These are phyloP conservation scores for Hemileccinum impolitum DNA, from an alignment of 768 basidiomycete species.

Conservation along the genomic window DNA sequence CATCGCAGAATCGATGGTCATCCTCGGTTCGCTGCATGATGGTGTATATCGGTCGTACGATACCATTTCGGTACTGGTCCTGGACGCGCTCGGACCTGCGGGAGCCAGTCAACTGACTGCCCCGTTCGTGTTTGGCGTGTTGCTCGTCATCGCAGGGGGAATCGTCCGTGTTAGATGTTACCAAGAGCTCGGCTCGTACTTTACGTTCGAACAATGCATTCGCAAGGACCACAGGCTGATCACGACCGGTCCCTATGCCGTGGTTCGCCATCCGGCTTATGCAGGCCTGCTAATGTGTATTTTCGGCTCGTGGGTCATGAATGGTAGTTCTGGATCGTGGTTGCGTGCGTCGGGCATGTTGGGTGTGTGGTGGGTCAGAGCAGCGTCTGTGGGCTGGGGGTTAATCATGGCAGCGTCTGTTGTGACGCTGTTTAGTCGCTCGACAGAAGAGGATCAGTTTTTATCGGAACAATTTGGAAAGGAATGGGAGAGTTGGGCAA, in stretches of 20 bases:
- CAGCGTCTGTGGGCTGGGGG: background rate
- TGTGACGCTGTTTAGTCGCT: conserved; percentile 11
- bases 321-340: conserved; percentile 2
- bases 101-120: conserved; percentile 1
- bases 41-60: background rate
- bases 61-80: background rate
- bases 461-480: conserved; percentile 15
- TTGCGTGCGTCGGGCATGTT: conserved; percentile 3
- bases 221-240: conserved; percentile 21
- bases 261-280: conserved; percentile 32
- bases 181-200: conserved; percentile 17
- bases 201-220: conserved; percentile 19
- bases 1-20: background rate
- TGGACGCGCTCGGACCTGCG: conserved; percentile 9
- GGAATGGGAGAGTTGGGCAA: conserved; percentile 22
- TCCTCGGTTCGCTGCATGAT: background rate
- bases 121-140: conserved; percentile 7
- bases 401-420: background rate
- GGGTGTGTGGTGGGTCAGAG: background rate
- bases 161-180: conserved; percentile 7
- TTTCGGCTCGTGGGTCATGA: background rate
- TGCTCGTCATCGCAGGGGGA: conserved; percentile 2
- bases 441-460: conserved; percentile 19
- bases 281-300: conserved; percentile 2
- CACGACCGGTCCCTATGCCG: conserved; percentile 25